Evolutionary conservation across 805 yeast species (phyloP).

Genomic region (Candida nanaspora): DNA sequence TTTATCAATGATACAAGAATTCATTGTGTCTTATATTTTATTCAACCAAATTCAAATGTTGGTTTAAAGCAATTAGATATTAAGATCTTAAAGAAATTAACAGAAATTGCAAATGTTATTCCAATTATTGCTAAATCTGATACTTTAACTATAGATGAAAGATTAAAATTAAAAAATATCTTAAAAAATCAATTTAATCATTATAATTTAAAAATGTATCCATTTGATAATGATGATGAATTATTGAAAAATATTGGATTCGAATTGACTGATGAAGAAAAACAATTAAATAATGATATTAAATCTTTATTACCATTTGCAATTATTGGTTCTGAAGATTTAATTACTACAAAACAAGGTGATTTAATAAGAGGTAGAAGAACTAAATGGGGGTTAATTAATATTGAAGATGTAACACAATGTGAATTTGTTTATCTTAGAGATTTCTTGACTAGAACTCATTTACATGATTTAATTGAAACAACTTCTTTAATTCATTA

Average conservation of each 20-base stretch:
- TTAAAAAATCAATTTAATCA: slow-evolving; percentile 71
- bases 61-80: slow-evolving; percentile 83
- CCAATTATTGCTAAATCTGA: slow-evolving; percentile 96
- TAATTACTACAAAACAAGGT: slow-evolving; percentile 63
- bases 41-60: slow-evolving; percentile 72
- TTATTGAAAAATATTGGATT: slow-evolving; percentile 11
- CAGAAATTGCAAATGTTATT: slow-evolving; percentile 88
- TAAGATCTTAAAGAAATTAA: slow-evolving; percentile 71
- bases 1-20: slow-evolving; percentile 81
- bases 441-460: slow-evolving; percentile 92
- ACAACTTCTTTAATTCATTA: slow-evolving; percentile 83
- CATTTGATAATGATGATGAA: slow-evolving; percentile 29
- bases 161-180: slow-evolving; percentile 66
- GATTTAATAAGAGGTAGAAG: slow-evolving; percentile 82
- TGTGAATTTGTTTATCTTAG: slow-evolving; percentile 93
- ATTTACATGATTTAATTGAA: slow-evolving; percentile 92
- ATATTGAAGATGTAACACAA: slow-evolving; percentile 90
- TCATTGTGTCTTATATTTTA: slow-evolving; percentile 86
- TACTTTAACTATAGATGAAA: slow-evolving; percentile 79
- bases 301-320: slow-evolving; percentile 87
- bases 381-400: slow-evolving; percentile 89
- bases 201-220: slow-evolving; percentile 74
- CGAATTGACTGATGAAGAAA: slow-evolving; percentile 62
- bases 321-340: slow-evolving; percentile 82
- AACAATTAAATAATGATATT: slow-evolving; percentile 66